phyloP scores from a whole-genome alignment of 2,329 filamentous ascomycete genomes.

The Alternaria alternata region DNA sequence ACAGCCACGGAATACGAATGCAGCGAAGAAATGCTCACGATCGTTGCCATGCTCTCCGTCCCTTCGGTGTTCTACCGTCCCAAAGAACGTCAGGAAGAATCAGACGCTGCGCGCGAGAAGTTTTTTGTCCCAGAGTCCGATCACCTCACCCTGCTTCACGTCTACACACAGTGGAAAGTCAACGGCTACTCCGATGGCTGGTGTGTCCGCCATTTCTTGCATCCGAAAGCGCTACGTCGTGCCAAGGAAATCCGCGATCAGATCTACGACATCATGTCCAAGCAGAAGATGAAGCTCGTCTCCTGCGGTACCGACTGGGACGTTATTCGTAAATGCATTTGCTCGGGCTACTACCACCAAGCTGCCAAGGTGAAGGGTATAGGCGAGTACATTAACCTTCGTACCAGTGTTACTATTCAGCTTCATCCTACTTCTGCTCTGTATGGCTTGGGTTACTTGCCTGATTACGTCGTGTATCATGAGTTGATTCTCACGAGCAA shows the following conservation, averaged over 20 bases:
- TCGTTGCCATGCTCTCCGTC: conserved; percentile 97
- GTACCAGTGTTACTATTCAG: conserved; percentile 92
- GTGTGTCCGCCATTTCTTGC: conserved; percentile 92
- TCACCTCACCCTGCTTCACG: conserved; percentile 92
- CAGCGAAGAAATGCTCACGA: conserved; percentile 97
- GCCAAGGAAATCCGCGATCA: conserved; percentile 96
- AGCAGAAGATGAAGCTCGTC: conserved; percentile 86
- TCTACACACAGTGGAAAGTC: conserved; percentile 93
- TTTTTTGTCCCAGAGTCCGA: conserved; percentile 99
- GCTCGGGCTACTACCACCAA: conserved; percentile 97
- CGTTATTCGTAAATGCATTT: conserved; percentile 93
- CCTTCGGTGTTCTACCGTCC: conserved; percentile 97
- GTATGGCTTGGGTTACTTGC: conserved; percentile 90
- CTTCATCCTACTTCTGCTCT: conserved; percentile 93
- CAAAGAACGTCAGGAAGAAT: conserved; percentile 95
- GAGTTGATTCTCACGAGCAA: conserved; percentile 96
- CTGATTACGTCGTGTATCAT: conserved; percentile 97
- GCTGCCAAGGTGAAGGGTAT: conserved; percentile 95
- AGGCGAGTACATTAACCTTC: conserved; percentile 95
- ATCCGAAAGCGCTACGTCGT: conserved; percentile 89
- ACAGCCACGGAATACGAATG: conserved; percentile 89
- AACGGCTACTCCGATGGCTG: conserved; percentile 91
- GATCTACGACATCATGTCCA: conserved; percentile 89
- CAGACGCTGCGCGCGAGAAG: conserved; percentile 92
- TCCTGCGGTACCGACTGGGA: conserved; percentile 98